Evolutionary conservation across 2,329 filamentous ascomycete species (phyloP).

Genomic region (Penicillium freii): DNA sequence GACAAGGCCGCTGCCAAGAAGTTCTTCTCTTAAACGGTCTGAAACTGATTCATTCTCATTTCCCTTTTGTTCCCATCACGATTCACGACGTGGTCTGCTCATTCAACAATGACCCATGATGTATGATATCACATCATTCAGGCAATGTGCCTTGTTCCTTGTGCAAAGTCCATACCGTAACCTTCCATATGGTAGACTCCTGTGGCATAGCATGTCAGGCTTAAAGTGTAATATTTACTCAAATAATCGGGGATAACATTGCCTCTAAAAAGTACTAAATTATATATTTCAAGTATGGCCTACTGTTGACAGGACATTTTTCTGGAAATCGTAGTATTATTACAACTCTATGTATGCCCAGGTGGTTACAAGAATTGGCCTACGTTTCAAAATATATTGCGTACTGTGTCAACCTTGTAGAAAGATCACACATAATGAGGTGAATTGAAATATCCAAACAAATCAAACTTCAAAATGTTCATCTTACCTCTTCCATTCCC

Average conservation of each 20-base stretch:
- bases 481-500: background rate
- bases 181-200: background rate
- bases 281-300: background rate
- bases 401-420: background rate
- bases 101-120: conserved; percentile 22
- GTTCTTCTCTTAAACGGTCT: conserved; percentile 64
- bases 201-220: background rate
- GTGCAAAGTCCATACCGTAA: conserved; percentile 2
- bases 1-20: conserved; percentile 92
- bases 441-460: background rate
- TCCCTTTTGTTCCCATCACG: conserved; percentile 19
- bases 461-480: background rate
- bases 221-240: background rate
- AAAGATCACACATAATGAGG: background rate
- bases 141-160: conserved; percentile 6
- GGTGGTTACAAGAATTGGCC: background rate
- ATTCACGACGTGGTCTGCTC: conserved; percentile 27
- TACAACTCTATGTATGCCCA: background rate
- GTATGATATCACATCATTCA: conserved; percentile 25
- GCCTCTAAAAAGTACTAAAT: background rate
- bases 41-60: conserved; percentile 1
- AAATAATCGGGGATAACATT: background rate
- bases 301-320: background rate
- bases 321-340: background rate
- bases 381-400: background rate